These are phyloP conservation scores for Saccharomycopsis javanensis DNA, from an alignment of 805 yeast species.

Conservation along the genomic window DNA sequence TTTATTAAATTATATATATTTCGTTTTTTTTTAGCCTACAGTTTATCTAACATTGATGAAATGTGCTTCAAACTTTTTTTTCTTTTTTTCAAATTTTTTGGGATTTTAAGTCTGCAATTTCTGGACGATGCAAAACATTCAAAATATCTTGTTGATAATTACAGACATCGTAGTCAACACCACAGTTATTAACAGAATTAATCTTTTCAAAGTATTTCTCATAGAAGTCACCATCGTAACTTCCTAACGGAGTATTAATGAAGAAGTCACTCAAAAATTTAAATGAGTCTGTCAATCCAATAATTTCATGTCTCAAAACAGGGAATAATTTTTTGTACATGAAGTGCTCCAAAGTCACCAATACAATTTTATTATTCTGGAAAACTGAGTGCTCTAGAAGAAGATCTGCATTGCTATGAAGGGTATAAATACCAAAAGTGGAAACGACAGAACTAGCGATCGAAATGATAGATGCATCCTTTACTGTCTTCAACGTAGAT, in stretches of 20 bases:
- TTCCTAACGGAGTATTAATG: constrained; percentile 76
- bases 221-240: constrained; percentile 73
- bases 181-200: constrained; percentile 43
- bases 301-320: constrained; percentile 54
- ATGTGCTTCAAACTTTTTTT: not conserved
- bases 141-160: constrained; percentile 37
- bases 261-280: constrained; percentile 62
- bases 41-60: too few relatives aligned
- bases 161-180: constrained; percentile 47
- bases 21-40: not conserved
- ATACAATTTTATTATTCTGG: constrained; percentile 23
- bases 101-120: not conserved
- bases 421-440: not conserved
- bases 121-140: constrained; percentile 30
- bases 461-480: not conserved
- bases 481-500: not conserved
- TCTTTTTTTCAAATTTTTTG: not conserved
- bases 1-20: too few relatives aligned
- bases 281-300: constrained; percentile 78
- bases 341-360: constrained; percentile 33
- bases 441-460: not conserved
- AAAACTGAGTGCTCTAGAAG: constrained; percentile 23
- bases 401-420: not conserved
- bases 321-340: constrained; percentile 38
- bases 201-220: constrained; percentile 60